Evolutionary conservation across 768 basidiomycete genomes (phyloP), one percentile per base, ranked within the genome.

Genomic region (Coprinopsis sp.): DNA sequence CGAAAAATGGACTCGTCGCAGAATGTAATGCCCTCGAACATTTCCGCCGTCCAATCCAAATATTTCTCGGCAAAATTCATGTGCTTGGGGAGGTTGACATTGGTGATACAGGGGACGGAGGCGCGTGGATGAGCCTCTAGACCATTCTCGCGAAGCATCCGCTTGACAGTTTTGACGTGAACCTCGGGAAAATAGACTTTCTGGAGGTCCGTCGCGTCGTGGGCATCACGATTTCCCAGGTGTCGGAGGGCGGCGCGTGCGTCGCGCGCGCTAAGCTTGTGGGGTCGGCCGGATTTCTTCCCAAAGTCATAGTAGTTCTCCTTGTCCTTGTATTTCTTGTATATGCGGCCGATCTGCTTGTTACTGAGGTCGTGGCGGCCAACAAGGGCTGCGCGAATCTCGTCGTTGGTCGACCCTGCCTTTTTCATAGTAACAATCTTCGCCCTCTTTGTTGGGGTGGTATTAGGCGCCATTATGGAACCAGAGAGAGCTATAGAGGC

Each of bases 1-100:
- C 57, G 58, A 52, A 64, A 64, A 44, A 58, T 66, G 3, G 66
- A 65, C 55, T 69, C 54, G 42, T 70, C 66, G 1, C 58, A 64
- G 48, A 62, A 67, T 3, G 54, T 50, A 2, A 69, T 57, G 1
- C 16, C 41, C 27, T 31, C 52, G 64, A 64, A 68, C 47, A 64
- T 42, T 8, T 60, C 54, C 4, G 42, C 54, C 7, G 54, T 58
- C 62, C 61, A 65, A n/a, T 61, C 24, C 5, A 39, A 24, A 50
- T 60, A 54, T 3, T 52, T 54, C 27, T 46, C 12, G 8, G 55
- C 65, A 59, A 56, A 67, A 13, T 33, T 23, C 16, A 44, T 41
- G 13, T 50, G 46, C 48, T 49, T 51, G 19, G 43, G 10, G 10
- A 46, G 43, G 47, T 65, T 55, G 37, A 41, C 49, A 2, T 31